Percentiles rank a stretch among this genome's conserved stretches.
These are phyloP conservation scores for Asterophora lycoperdoides DNA, from an alignment of 768 basidiomycete species.

Conservation along the genomic window DNA sequence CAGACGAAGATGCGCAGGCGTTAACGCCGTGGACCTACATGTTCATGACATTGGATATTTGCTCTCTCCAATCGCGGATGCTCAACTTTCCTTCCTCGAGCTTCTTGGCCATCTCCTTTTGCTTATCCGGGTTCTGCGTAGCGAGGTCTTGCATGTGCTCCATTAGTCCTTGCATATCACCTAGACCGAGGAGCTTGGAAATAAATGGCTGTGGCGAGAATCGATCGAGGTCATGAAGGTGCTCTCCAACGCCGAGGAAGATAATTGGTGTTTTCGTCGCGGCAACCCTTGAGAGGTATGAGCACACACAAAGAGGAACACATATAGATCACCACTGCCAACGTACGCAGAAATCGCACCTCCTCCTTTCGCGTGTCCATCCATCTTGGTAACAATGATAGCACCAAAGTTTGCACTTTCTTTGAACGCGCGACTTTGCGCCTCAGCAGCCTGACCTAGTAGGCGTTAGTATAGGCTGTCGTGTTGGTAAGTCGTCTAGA, in stretches of 20 bases:
- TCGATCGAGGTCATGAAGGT: conserved; percentile 93
- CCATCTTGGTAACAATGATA: conserved; percentile 99
- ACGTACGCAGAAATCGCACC: conserved; percentile 98
- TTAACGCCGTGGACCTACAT: conserved; percentile 55
- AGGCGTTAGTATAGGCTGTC: conserved; percentile 5
- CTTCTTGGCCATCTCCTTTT: conserved; percentile 98
- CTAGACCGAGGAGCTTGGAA: conserved; percentile 91
- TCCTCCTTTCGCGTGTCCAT: conserved; percentile 98
- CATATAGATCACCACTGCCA: neutral
- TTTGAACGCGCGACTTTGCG: conserved; percentile 95
- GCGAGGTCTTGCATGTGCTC: conserved; percentile 98
- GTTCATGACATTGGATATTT: conserved; percentile 96
- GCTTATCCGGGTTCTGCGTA: conserved; percentile 89
- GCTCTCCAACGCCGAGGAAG: conserved; percentile 97
- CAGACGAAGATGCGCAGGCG: conserved; percentile 7
- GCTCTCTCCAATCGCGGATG: conserved; percentile 96
- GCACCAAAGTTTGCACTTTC: conserved; percentile 97
- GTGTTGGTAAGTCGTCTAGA: neutral
- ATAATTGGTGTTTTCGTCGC: conserved; percentile 98
- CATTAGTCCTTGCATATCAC: conserved; percentile 95
- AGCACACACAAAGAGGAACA: neutral
- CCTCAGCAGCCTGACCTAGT: conserved; percentile 93
- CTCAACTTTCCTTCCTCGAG: conserved; percentile 95
- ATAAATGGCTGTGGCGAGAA: conserved; percentile 97
- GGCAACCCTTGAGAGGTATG: conserved; percentile 66